These are phyloP conservation scores for Seiridium unicorne DNA, from an alignment of 2,329 filamentous ascomycete genomes.

Conservation along the genomic window DNA sequence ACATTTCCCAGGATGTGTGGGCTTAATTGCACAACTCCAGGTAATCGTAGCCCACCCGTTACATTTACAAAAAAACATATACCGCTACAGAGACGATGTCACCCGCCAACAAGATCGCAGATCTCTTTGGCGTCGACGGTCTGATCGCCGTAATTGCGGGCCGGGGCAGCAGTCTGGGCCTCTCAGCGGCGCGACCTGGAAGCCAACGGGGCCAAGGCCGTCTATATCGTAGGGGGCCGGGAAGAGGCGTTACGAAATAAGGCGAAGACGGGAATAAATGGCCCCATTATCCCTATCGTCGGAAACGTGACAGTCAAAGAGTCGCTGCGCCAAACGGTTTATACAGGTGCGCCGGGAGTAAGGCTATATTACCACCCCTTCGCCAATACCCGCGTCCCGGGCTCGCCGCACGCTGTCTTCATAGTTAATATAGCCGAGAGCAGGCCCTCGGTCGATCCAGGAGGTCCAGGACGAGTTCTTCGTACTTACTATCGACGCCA, in stretches of 20 bases:
- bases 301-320: constrained; percentile 2
- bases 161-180: not conserved
- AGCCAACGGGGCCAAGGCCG: constrained; percentile 5
- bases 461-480: not conserved
- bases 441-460: not conserved
- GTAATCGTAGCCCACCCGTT: too few species aligned
- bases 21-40: too few species aligned
- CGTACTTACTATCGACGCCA: not conserved
- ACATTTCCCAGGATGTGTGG: too few species aligned
- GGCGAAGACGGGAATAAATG: not conserved
- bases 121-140: constrained; percentile 2
- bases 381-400: not conserved
- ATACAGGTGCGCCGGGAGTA: not conserved
- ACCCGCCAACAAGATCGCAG: constrained; percentile 1
- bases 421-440: not conserved
- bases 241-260: not conserved
- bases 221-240: constrained; percentile 3
- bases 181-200: constrained; percentile 4
- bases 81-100: not conserved
- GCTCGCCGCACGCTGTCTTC: not conserved
- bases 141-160: constrained; percentile 3
- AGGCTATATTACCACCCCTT: not conserved
- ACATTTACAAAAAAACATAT: too few species aligned
- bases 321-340: not conserved
- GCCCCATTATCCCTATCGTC: constrained; percentile 1